Evolutionary conservation across 306 rosid genomes (phyloP).

Genomic region (Medicago ruthenica): DNA sequence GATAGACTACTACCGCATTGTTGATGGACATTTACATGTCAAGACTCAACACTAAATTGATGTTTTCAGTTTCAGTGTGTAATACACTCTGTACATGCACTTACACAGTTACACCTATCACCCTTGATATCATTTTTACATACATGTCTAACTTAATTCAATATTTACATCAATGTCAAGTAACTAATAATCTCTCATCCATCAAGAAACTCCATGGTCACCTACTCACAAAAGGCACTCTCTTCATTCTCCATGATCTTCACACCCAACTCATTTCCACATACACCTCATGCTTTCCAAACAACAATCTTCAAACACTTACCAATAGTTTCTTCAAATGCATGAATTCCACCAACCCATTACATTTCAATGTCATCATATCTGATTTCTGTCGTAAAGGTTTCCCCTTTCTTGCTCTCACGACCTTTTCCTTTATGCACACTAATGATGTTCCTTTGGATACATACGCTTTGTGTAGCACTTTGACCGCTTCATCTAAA

Average conservation of each 20-base stretch:
- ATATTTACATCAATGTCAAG: conserved; percentile 47
- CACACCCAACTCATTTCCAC: conserved; percentile 56
- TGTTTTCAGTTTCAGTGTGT: too few species aligned
- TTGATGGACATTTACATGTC: neutral
- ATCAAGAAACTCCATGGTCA: conserved; percentile 68
- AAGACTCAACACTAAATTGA: too few species aligned
- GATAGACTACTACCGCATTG: too few species aligned
- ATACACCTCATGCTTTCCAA: conserved; percentile 47
- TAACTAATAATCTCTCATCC: conserved; percentile 45
- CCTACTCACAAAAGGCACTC: conserved; percentile 58
- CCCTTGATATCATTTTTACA: neutral
- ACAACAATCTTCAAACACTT: conserved; percentile 35
- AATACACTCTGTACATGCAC: too few species aligned
- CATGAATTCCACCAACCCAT: conserved; percentile 53
- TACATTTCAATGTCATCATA: conserved; percentile 59
- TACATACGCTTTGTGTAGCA: conserved; percentile 68
- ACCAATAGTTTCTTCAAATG: conserved; percentile 57
- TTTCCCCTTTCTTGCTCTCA: conserved; percentile 54
- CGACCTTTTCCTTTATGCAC: conserved; percentile 74
- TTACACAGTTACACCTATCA: too few species aligned
- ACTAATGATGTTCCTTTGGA: conserved; percentile 56
- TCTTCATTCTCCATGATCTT: conserved; percentile 48
- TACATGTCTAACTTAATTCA: conserved; percentile 50
- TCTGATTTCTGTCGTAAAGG: conserved; percentile 57
- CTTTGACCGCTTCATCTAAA: conserved; percentile 63